These are phyloP conservation scores for Polyporus arcularius DNA, from an alignment of 768 basidiomycete species.

Conservation along the genomic window DNA sequence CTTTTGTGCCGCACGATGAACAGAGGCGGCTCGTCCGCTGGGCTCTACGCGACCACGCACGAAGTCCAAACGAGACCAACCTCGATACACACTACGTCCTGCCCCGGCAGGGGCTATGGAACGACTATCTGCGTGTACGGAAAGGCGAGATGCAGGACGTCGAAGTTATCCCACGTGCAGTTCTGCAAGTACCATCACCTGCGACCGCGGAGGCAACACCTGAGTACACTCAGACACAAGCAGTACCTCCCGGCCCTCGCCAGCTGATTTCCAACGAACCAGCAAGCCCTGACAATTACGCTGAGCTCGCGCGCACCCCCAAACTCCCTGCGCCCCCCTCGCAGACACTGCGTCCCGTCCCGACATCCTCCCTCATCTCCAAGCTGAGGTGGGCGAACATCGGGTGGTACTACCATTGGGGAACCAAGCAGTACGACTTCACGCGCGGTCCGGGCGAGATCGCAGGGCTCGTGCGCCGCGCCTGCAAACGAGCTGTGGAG, in stretches of 20 bases:
- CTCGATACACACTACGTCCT: constrained; percentile 85
- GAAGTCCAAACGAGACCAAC: constrained; percentile 83
- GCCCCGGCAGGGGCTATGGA: constrained; percentile 80
- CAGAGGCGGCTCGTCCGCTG: constrained; percentile 74
- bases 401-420: constrained; percentile 97
- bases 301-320: constrained; percentile 50
- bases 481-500: constrained; percentile 66
- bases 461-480: constrained; percentile 49
- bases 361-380: constrained; percentile 57
- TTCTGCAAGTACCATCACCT: constrained; percentile 12
- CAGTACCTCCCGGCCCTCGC: constrained; percentile 52
- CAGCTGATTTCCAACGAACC: constrained; percentile 74
- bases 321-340: constrained; percentile 72
- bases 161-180: constrained; percentile 49
- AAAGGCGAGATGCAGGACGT: constrained; percentile 33
- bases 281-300: constrained; percentile 57
- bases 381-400: constrained; percentile 96
- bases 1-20: constrained; percentile 58
- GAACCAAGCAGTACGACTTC: constrained; percentile 93
- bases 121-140: constrained; percentile 45
- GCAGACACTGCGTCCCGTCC: constrained; percentile 49
- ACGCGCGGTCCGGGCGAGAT: constrained; percentile 66
- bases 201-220: constrained; percentile 5
- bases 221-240: neutral
- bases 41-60: constrained; percentile 76